Conservation (phyloP, 345 rosid species). For the Turritis glabra region DNA sequence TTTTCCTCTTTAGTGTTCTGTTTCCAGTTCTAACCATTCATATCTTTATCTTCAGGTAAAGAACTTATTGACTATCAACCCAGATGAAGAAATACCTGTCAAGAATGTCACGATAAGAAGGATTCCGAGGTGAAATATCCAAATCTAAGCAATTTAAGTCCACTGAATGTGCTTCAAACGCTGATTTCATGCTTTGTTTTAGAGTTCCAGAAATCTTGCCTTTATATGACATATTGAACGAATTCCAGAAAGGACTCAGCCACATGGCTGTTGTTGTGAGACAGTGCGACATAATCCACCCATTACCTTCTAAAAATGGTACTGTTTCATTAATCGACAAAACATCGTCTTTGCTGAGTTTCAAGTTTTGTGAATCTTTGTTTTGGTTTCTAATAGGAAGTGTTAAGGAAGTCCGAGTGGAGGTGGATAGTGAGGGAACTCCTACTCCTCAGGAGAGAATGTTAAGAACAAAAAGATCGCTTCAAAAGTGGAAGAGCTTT, state of each 20-base stretch:
- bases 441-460: conserved; percentile 47
- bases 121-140: conserved; percentile 72
- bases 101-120: conserved; percentile 84
- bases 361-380: conserved; percentile 7
- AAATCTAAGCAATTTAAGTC: not conserved
- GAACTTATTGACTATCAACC: conserved; percentile 79
- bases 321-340: not conserved
- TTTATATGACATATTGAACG: conserved; percentile 91
- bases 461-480: conserved; percentile 58
- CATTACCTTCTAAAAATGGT: conserved; percentile 28
- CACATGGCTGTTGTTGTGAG: conserved; percentile 96
- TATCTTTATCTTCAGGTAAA: conserved; percentile 52
- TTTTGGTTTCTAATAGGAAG: conserved; percentile 40
- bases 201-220: conserved; percentile 88
- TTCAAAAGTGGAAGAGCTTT: conserved; percentile 87
- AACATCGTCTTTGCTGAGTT: not conserved
- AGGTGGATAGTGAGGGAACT: conserved; percentile 57
- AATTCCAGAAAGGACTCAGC: conserved; percentile 99
- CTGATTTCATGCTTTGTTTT: conserved; percentile 22
- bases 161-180: conserved; percentile 10
- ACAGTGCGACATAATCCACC: conserved; percentile 44
- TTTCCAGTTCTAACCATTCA: not conserved
- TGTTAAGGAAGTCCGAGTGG: conserved; percentile 56
- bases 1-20: not conserved
- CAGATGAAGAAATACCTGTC: conserved; percentile 77